phyloP scores from a whole-genome alignment of 73 alveolate genomes.

The Paramecium sonneborni region DNA sequence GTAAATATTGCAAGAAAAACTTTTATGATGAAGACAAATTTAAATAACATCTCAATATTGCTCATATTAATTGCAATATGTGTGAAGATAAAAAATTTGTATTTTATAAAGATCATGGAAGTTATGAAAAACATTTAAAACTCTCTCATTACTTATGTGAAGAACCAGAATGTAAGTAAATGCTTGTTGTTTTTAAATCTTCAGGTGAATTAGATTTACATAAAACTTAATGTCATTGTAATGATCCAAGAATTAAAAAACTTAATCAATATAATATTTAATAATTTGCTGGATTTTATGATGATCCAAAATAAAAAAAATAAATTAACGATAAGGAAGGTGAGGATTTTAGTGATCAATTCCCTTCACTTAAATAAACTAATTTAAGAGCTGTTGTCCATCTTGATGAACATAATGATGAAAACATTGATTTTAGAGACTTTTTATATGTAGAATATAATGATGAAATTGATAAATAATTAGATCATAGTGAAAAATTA shows the following conservation, averaged over 20 bases:
- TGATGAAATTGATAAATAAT: conserved; percentile 17
- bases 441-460: conserved; percentile 50
- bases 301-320: background rate
- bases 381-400: conserved; percentile 37
- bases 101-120: conserved; percentile 49
- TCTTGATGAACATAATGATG: conserved; percentile 58
- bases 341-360: conserved; percentile 39
- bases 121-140: conserved; percentile 55
- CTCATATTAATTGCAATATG: conserved; percentile 44
- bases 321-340: conserved; percentile 53
- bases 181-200: conserved; percentile 37
- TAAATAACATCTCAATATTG: conserved; percentile 31
- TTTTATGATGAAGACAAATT: conserved; percentile 64
- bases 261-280: background rate
- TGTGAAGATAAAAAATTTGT: conserved; percentile 34
- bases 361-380: conserved; percentile 55
- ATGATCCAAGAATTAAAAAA: conserved; percentile 12
- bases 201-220: conserved; percentile 57
- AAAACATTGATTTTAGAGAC: conserved; percentile 61
- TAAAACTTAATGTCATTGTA: background rate
- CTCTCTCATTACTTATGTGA: conserved; percentile 61
- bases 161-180: conserved; percentile 39
- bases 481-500: conserved; percentile 13
- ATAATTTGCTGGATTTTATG: conserved; percentile 14
- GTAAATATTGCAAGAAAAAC: conserved; percentile 59